Evolutionary conservation across 805 yeast species (phyloP).

Genomic region (Metschnikowia corniflorae): DNA sequence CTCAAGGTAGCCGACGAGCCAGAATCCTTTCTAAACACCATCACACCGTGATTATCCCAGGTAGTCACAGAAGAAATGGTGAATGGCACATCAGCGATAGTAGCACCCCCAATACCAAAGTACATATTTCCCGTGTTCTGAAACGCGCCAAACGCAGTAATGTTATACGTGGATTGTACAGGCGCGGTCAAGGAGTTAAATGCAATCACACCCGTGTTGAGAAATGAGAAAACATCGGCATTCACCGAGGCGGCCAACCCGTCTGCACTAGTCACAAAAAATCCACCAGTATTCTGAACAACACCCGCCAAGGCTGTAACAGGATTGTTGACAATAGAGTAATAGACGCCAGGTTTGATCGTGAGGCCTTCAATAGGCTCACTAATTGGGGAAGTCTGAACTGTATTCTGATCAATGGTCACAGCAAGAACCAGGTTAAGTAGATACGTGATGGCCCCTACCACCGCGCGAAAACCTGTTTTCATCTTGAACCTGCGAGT

Average conservation of each 20-base stretch:
- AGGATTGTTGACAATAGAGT: slow-evolving; percentile 26
- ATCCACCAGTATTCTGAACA: slow-evolving; percentile 21
- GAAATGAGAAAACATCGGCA: slow-evolving; percentile 11
- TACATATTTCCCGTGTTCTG: slow-evolving; percentile 24
- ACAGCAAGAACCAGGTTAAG: neutral
- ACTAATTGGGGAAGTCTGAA: neutral
- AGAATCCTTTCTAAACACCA: slow-evolving; percentile 6
- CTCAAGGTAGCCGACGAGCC: neutral
- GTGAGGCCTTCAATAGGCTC: slow-evolving; percentile 1
- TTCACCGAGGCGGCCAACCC: slow-evolving; percentile 15
- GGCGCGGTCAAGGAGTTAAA: slow-evolving; percentile 22
- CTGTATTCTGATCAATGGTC: neutral
- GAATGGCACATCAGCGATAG: slow-evolving; percentile 4
- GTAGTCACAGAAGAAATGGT: slow-evolving; percentile 1
- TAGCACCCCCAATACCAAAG: slow-evolving; percentile 20
- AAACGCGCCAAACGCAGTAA: slow-evolving; percentile 17
- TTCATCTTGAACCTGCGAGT: too few species aligned
- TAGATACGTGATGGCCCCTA: neutral
- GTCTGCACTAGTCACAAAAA: slow-evolving; percentile 21
- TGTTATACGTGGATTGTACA: slow-evolving; percentile 18
- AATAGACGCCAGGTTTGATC: slow-evolving; percentile 22
- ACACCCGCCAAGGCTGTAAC: slow-evolving; percentile 21
- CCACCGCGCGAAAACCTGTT: too few species aligned
- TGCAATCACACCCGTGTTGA: slow-evolving; percentile 19
- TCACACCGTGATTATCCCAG: slow-evolving; percentile 11